Evolutionary conservation across 2,329 filamentous ascomycete genomes (phyloP), one percentile per base, ranked within the genome.

Genomic region (Cadophora sp.): DNA sequence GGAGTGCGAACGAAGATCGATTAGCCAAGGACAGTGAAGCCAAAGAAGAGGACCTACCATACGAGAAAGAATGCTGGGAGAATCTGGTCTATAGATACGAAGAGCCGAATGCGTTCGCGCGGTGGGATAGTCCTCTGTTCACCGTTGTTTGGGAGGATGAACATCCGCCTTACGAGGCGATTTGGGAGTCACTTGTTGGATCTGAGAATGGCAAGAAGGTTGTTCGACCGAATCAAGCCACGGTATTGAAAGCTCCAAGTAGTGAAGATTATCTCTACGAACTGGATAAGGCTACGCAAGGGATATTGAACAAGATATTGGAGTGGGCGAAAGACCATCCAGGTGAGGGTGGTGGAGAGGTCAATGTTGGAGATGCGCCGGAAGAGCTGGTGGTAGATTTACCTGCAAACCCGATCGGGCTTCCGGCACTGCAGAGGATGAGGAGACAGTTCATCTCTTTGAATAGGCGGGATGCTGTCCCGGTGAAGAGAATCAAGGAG

Each of bases 81-180:
- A 79, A 79, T 64, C 64, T 79, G 34, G 77, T 79, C 40, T 95
- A 93, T 77, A 85, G 92, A 65, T 94, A 94, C 77, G 92, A 97
- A 79, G 92, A 97, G 80, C 92, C 93, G 16, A 96, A 95, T 77
- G 87, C 90, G 26, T 94, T 95, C 91, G 90, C 87, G 2, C 83
- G 92, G 53, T 97, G 93, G 93, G 92, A 97, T 78, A 91, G 90
- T 65, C 92, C 93, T 1, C 84, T 96, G 2, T 96, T 95, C 79
- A 91, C 91, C 4, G 84, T 96, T 0, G 85, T 93, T 12, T 92
- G 90, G 84, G 90, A 94, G 55, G 93, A 97, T 77, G 86, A 86
- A 66, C 84, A 85, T 67, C 85, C 85, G n/a, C 88, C 89, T 1
- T 91, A 89, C 69, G 87, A 90, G 59, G 83, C 85, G 66, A 86